These are phyloP conservation scores for Gnomoniopsis sp. DNA, from an alignment of 2,329 filamentous ascomycete species.

Conservation along the genomic window DNA sequence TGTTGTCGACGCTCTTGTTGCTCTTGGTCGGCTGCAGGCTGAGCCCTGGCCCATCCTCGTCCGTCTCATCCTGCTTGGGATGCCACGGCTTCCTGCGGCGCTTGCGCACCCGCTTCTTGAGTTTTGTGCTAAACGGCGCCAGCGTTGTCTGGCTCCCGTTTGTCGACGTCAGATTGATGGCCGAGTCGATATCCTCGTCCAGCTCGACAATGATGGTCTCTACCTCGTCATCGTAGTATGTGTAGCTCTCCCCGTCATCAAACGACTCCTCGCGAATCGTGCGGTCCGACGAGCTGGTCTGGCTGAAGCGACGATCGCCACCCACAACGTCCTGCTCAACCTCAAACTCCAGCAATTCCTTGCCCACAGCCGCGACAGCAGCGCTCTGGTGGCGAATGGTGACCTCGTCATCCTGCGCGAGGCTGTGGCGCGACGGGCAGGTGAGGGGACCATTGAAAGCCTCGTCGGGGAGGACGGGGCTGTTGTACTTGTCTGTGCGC, in stretches of 20 bases:
- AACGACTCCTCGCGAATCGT: slow-evolving; percentile 4
- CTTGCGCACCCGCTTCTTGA: slow-evolving; percentile 41
- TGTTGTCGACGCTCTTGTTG: slow-evolving; percentile 22
- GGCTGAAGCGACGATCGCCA: slow-evolving; percentile 9
- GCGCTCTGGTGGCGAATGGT: slow-evolving; percentile 28
- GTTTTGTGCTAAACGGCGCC: slow-evolving; percentile 25
- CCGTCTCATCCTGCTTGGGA: slow-evolving; percentile 30
- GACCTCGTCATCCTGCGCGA: slow-evolving; percentile 17
- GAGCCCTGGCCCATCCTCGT: slow-evolving; percentile 25
- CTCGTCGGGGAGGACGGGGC: slow-evolving; percentile 1
- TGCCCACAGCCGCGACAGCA: slow-evolving; percentile 51
- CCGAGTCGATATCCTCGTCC: slow-evolving; percentile 27
- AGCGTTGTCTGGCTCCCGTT: slow-evolving; percentile 19
- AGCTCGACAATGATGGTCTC: slow-evolving; percentile 15
- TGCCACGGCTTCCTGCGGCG: slow-evolving; percentile 32
- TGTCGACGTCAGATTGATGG: slow-evolving; percentile 19
- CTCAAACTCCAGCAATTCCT: slow-evolving; percentile 43
- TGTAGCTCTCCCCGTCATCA: slow-evolving; percentile 2
- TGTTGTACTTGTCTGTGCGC: not conserved
- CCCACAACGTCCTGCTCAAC: slow-evolving; percentile 30
- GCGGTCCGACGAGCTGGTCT: slow-evolving; percentile 1
- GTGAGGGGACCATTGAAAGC: not conserved
- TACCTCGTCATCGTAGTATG: slow-evolving; percentile 10
- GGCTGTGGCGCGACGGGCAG: not conserved
- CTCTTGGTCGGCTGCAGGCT: slow-evolving; percentile 13